Evolutionary conservation across 306 rosid genomes (phyloP).

Genomic region (Dryas alaskensis): DNA sequence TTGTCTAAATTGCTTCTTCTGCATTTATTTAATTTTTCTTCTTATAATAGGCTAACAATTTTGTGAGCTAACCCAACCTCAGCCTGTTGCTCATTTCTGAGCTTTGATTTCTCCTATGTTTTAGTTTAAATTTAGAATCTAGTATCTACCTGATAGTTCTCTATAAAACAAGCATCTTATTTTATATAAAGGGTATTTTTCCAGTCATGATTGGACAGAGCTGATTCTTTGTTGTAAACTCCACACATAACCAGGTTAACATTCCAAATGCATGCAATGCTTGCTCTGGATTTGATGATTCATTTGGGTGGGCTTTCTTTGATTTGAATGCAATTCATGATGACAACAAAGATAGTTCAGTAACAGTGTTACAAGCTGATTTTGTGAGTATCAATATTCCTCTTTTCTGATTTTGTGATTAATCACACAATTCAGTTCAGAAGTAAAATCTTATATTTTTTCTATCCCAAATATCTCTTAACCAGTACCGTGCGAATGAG

Average conservation of each 20-base stretch:
- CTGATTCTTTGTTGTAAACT: conserved; percentile 11
- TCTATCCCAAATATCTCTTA: not conserved
- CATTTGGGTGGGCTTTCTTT: conserved; percentile 59
- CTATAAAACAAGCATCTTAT: not conserved
- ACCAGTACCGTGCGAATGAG: conserved; percentile 55
- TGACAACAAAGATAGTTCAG: conserved; percentile 36
- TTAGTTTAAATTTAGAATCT: not conserved
- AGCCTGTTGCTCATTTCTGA: not conserved
- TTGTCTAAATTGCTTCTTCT: not conserved
- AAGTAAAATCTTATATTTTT: not conserved
- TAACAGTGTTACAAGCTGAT: conserved; percentile 54
- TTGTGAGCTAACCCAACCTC: not conserved
- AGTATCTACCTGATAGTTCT: not conserved
- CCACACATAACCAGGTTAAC: conserved; percentile 39
- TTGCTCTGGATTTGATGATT: conserved; percentile 40
- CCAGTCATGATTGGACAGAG: not conserved
- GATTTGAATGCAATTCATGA: conserved; percentile 52
- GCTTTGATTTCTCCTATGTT: not conserved
- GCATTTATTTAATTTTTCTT: not conserved
- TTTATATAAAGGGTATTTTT: not conserved
- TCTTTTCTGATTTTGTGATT: not conserved
- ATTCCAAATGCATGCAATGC: conserved; percentile 52
- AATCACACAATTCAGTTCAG: not conserved
- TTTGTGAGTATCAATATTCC: conserved; percentile 41
- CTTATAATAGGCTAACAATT: not conserved